These are phyloP conservation scores for Euphrasia confusa DNA, from an alignment of 257 asterid genomes.

Conservation along the genomic window DNA sequence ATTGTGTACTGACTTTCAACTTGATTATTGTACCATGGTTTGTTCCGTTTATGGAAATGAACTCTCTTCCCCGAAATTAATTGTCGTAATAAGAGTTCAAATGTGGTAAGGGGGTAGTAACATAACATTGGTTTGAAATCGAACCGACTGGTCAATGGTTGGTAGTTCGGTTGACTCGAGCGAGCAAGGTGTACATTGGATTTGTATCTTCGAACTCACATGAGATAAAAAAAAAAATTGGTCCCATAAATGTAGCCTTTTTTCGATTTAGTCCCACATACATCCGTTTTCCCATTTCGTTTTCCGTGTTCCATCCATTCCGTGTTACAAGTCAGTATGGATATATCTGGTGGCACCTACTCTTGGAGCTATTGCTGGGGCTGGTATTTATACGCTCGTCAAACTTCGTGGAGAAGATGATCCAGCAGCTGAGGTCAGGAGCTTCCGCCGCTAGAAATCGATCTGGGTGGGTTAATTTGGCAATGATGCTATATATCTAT, in stretches of 20 bases:
- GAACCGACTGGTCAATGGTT: no score
- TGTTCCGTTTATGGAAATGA: background rate
- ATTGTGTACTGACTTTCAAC: constrained; percentile 18
- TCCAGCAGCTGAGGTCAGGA: constrained; percentile 35
- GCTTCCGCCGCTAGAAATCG: constrained; percentile 48
- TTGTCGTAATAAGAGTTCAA: constrained; percentile 1
- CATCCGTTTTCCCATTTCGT: no score
- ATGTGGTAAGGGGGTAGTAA: background rate
- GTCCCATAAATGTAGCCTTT: no score
- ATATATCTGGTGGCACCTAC: constrained; percentile 75
- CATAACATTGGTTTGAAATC: no score
- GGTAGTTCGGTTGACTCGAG: no score
- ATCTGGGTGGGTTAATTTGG: background rate
- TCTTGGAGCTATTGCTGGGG: constrained; percentile 81
- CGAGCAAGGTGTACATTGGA: no score
- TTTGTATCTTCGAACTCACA: no score
- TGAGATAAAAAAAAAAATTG: no score
- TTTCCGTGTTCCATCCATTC: constrained; percentile 53
- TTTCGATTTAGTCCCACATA: no score
- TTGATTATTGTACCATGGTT: background rate
- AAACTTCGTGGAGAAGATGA: constrained; percentile 46
- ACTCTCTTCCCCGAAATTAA: background rate
- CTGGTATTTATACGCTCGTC: constrained; percentile 49
- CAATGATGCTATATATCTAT: background rate
- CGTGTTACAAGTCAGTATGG: constrained; percentile 77